These are phyloP conservation scores for Amylostereum areolatum DNA, from an alignment of 1,284 basidiomycete genomes.

Conservation along the genomic window DNA sequence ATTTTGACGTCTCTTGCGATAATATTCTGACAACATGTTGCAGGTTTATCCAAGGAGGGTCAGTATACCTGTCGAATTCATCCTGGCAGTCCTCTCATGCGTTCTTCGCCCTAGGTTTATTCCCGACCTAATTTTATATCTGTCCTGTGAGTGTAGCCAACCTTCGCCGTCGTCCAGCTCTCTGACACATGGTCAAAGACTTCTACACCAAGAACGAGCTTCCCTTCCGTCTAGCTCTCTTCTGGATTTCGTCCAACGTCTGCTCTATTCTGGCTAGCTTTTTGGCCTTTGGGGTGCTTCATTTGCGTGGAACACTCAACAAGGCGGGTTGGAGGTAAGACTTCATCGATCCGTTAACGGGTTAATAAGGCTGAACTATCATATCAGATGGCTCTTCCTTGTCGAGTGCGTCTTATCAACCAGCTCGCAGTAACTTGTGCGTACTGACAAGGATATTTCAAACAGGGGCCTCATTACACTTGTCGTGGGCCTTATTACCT, in stretches of 20 bases:
- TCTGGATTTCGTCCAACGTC: conserved; percentile 60
- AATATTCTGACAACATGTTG: conserved; percentile 15
- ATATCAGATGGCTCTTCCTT: conserved; percentile 36
- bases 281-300: conserved; percentile 58
- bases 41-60: conserved; percentile 56
- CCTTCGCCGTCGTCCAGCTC: neutral
- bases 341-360: conserved; percentile 5
- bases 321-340: conserved; percentile 53
- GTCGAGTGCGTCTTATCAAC: conserved; percentile 37
- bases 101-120: conserved; percentile 43
- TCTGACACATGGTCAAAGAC: conserved; percentile 25
- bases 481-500: conserved; percentile 52
- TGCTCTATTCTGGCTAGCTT: conserved; percentile 53
- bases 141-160: conserved; percentile 42
- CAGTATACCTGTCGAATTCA: conserved; percentile 18
- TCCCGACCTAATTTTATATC: conserved; percentile 59
- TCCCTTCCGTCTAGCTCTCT: conserved; percentile 58
- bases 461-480: conserved; percentile 45
- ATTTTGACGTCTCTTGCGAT: neutral
- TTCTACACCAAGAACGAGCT: conserved; percentile 67
- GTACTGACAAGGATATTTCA: neutral
- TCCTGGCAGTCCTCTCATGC: conserved; percentile 27
- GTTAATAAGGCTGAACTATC: neutral
- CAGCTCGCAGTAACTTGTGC: neutral
- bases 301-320: conserved; percentile 51